Evolutionary conservation across 176 grass and related monocot species (phyloP), one percentile per base, ranked within the genome.

Genomic region (Oryza nivara): DNA sequence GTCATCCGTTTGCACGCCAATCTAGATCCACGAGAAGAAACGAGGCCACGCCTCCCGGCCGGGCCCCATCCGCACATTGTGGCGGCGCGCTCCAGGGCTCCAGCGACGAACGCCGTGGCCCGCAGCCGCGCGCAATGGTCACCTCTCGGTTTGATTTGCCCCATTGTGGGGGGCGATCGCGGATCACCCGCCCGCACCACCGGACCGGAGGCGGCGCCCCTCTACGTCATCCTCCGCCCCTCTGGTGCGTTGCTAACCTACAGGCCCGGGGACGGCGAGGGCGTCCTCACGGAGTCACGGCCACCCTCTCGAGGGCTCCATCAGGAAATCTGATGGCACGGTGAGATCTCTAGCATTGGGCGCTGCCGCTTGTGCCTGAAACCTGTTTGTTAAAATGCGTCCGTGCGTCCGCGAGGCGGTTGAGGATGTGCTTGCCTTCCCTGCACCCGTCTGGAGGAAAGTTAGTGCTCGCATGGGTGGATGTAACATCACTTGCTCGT

Each of bases 381-480:
- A 67, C 47, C 12, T 74, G 81, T 84, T 84, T n/a, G 81, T 34
- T 58, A 36, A 70, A 86, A 83, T 75, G 68, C 9, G 47, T 11
- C 9, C 19, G 3, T 30, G 26, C 56, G 23, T 48, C 65, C 12
- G 36, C 17, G 65, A 70, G 63, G 35, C 82, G 11, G 82, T 81
- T 41, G 68, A 86, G 32, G 7, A 41, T 41, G 68, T 77, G 30
- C 70, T 80, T 65, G 83, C 65, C 70, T 64, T 61, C 40, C 78
- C 23, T 70, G 68, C 48, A 65, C 78, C 30, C 87, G 82, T 51
- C 71, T 32, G 30, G 30, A 67, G 17, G 80, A 68, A 54, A 64
- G 68, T 81, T 79, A 85, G 86, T 19, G 66, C 80, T 13, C 76
- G 76, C 54, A 11, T 60, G 79, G 76, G 35, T 67, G 84, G 52